Evolutionary conservation across 225 moss, liverwort and hornwort species (phyloP).

Genomic region (Pseudoscleropodium purum): DNA sequence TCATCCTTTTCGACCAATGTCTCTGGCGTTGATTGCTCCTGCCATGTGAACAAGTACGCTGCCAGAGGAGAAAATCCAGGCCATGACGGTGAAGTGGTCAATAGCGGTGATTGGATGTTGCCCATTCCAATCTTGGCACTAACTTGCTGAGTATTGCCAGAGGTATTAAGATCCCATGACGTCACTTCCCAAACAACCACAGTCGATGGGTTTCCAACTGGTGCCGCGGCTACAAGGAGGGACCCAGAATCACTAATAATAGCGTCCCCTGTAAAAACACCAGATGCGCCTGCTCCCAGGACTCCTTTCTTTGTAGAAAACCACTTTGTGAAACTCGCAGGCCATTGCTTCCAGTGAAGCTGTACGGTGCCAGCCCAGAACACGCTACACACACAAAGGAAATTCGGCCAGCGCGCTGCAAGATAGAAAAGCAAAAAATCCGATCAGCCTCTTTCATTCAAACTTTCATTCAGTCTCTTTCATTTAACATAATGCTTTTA

Average conservation of each 20-base stretch:
- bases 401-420: constrained; percentile 96
- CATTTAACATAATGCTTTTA: background rate
- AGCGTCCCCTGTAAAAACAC: constrained; percentile 74
- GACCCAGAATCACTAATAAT: constrained; percentile 68
- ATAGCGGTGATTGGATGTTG: constrained; percentile 49
- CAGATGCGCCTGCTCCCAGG: constrained; percentile 92
- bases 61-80: constrained; percentile 79
- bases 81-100: constrained; percentile 65
- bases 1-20: constrained; percentile 54
- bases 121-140: constrained; percentile 58
- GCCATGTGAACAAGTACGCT: constrained; percentile 80
- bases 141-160: constrained; percentile 53
- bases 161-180: constrained; percentile 49
- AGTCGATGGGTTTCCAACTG: constrained; percentile 90
- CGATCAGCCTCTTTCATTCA: background rate
- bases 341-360: constrained; percentile 95
- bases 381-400: constrained; percentile 80
- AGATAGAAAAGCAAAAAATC: background rate
- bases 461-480: background rate
- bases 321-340: constrained; percentile 58
- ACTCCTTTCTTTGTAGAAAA: constrained; percentile 80
- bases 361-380: constrained; percentile 89
- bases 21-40: constrained; percentile 60
- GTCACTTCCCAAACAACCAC: constrained; percentile 96
- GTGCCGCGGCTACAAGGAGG: constrained; percentile 80